Base-by-base conservation (phyloP, 2,329 filamentous ascomycete species). In the Cladosporium sp. region DNA sequence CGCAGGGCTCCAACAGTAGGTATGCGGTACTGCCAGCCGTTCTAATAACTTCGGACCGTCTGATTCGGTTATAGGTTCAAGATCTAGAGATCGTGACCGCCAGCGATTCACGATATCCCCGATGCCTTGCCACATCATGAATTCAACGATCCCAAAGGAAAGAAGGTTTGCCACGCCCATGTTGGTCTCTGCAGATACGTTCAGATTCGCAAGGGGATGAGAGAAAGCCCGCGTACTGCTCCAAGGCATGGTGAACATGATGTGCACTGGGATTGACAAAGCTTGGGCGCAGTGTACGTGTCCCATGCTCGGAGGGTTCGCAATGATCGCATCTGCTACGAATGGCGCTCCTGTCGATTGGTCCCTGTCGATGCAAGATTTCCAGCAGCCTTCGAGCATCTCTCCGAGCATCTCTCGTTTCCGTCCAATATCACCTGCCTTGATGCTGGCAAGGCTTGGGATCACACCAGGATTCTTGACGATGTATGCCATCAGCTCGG, bases 191-290 rank as follows among this genome's bases (percentile, higher is more conserved):
- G 86, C 84, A 2, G 83, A 84, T 12, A 84, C 85, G 60, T 88
- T 82, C 55, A 95, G 85, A 62, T 92, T 92, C 0, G 90, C 90
- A 14, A 95, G 78, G 0, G 91, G 91, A 66, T 95, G 91, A 0
- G 90, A 88, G 63, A 95, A 95, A 0, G 87, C 83, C 67, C 88
- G 84, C 0, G 91, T 95, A 0, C 90, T 86, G 1, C 89, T 88
- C 88, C 89, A 95, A 0, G 91, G 91, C 90, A 96, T 95, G 1
- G 95, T 96, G 74, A 96, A 96, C 88, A 95, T 93, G 72, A 96
- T 84, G 65, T 90, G 88, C 3, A 90, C 69, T 0, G 88, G 88
- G 49, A 90, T 84, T 0, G 86, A 87, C 64, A 90, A 74, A 70
- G 87, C 88, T 70, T 91, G 86, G 0, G 88, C 88, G 60, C 87